Base-by-base conservation (phyloP, 2,329 filamentous ascomycete species). In the Fonsecaea pugnacius region DNA sequence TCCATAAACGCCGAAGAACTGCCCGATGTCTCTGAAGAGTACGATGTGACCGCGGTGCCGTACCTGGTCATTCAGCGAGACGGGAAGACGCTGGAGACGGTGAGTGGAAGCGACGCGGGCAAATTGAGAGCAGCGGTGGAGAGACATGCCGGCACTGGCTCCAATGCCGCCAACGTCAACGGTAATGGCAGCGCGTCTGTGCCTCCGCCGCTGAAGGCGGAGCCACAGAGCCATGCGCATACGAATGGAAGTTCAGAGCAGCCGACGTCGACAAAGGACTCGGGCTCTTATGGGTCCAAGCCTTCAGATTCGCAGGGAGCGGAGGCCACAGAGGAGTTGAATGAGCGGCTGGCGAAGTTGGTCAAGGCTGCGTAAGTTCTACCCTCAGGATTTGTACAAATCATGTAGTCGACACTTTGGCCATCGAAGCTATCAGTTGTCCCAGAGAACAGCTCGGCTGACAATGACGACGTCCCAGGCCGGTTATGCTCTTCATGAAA, bases 401-500 rank as follows among this genome's bases (percentile, higher is more conserved):
- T 1, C 3, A 10, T 10, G 4, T 3, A 9, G 35, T 7, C 30
- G 24, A 14, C n/a, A 16, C 21, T 32, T 18, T 30, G 27, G 43
- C n/a, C 32, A 32, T 32, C 27, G 21, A 58, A 21, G 7, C 24
- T n/a, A 9, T 32, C 51, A 3, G 14, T 4, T 7, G 16, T 12
- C 12, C 9, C 46, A 51, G 7, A 32, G 24, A 57, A 27, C 27
- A 30, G 5, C 50, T 8, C 16, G 3, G 38, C 58, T 61, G 61
- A 63, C 58, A 59, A 33, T 33, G 48, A 52, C 24, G 5, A 35
- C 14, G 12, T 48, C 54, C 14, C 27, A 67, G 67, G 51, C 67
- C 65, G n/a, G 93, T 99, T 35, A 99, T 99, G 95, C 83, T 99
- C 32, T 99, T 99, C 79, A 96, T 96, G 92, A 96, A 96, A 81